Base-by-base conservation (phyloP, 2,329 filamentous ascomycete genomes). In the Colletotrichum horii region DNA sequence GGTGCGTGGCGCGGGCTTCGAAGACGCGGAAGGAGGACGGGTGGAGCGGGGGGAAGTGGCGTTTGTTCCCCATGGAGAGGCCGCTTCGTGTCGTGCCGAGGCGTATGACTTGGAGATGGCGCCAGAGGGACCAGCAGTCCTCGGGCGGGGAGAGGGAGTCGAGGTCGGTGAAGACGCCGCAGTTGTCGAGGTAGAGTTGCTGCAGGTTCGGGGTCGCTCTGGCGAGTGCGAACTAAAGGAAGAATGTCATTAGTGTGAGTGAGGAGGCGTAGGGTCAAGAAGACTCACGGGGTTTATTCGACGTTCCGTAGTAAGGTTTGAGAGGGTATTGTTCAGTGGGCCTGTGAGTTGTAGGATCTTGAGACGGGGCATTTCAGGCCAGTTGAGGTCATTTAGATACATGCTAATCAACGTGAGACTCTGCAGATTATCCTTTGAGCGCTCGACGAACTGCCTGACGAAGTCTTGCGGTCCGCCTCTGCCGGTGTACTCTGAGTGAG, bases 51-150 rank as follows among this genome's bases (percentile, higher is more conserved):
- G 70, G 76, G 66, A 77, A 77, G 60, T 76, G 73, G 55, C 76
- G 76, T 36, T 73, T 76, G 56, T 72, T 65, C 52, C 69, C 73
- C 58, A 69, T 66, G 32, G 74, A 73, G 68, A 76, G 38, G 78
- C 79, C 52, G 75, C 75, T 28, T 67, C 77, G 36, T 73, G 73
- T 67, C 16, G 64, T 72, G 28, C 79, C 82, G 24, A 81, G 77
- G 26, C 81, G 77, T 19, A 85, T 71, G 2, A 77, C 81, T 65
- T 81, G 81, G 38, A 86, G 79, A 14, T 79, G 74, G 22, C 71
- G 71, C 83, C 83, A 86, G 16, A 81, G 69, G 24, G 58, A 68
- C 76, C 76, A 77, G 74, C 52, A 76, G 34, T 77, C 76, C 7
- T 34, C 61, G 19, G 74, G 73, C 32, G 72, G 72, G 8, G 43